Evolutionary conservation across 352 stramenopile genomes (phyloP), one percentile per base, ranked within the genome.

Genomic region (Plasmopara muralis): DNA sequence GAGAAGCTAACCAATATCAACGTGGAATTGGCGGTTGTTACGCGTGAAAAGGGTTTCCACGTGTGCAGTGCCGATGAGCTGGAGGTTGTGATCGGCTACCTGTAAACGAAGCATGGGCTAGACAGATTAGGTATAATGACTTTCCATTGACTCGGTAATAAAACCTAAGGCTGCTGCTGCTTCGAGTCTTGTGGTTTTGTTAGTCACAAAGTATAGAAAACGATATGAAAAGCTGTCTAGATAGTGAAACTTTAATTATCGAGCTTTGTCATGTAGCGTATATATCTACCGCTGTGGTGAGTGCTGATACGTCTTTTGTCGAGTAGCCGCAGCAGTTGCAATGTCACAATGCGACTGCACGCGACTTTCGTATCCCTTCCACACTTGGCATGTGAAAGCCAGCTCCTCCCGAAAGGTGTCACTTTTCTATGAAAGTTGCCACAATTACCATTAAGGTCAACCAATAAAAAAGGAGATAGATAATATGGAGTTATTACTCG

Each of bases 1-100:
- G 97, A 99, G 69, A 98, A 98, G 69, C 97, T 99, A 51, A 98
- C 84, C 9, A 95, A 68, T 55, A 95, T 97, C 35, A 99, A 99
- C 79, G 95, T 99, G 28, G 97, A 99, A 78, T 65, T 99, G 56
- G 96, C 96, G 7, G 74, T 93, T 62, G 94, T 99, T 14, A 99
- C 93, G 39, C 66, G 74, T 47, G 87, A 95, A 13, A 89, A 96
- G 60, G 96, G 96, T 44, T 99, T 98, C 83, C 87, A 98, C 65
- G 85, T 98, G 52, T 97, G 92, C 59, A 93, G 75, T 39, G 64
- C 77, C 9, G 80, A 96, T 29, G 89, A 99, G 72, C 85, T 99
- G 15, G 85, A 96, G 47, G 76, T 71, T 29, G 89, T 98, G 52
- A 89, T 98, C 44, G 72, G 75, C 20, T 78, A 81, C 50, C 68